A percentile compares a stretch with the other conserved stretches of the same genome.
Conservation (phyloP, 2,329 filamentous ascomycete genomes). For the Xylariaceae sp. region DNA sequence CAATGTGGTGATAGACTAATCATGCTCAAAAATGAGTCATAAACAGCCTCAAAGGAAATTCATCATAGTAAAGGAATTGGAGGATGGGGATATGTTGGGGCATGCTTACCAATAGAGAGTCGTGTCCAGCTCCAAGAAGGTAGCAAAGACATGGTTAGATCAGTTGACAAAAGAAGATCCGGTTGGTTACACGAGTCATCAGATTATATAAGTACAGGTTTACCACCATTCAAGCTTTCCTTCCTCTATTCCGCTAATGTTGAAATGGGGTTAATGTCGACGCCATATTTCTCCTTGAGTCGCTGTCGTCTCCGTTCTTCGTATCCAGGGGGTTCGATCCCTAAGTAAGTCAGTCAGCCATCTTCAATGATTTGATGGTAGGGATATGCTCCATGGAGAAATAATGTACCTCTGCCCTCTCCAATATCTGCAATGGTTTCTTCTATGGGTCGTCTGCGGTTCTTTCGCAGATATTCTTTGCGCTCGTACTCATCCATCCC, state of each 20-base stretch:
- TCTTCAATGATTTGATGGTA: neutral
- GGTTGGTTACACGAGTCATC: slow-evolving; percentile 26
- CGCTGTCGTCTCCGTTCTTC: slow-evolving; percentile 82
- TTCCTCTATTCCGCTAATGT: slow-evolving; percentile 52
- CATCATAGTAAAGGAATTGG: slow-evolving; percentile 39
- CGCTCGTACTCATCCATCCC: slow-evolving; percentile 75
- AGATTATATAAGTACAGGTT: slow-evolving; percentile 40
- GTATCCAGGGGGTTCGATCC: slow-evolving; percentile 81
- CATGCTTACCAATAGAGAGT: slow-evolving; percentile 26
- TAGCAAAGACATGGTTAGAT: slow-evolving; percentile 13
- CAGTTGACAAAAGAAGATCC: slow-evolving; percentile 12
- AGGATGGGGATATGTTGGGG: neutral
- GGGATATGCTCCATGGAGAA: neutral
- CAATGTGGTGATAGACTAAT: slow-evolving; percentile 45
- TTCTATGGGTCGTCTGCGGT: slow-evolving; percentile 75
- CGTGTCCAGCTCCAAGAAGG: neutral
- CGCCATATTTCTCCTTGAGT: slow-evolving; percentile 85
- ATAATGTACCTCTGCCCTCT: slow-evolving; percentile 76
- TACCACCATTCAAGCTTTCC: neutral
- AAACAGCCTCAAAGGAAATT: slow-evolving; percentile 48
- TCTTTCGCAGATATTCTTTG: slow-evolving; percentile 76
- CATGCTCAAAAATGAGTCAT: slow-evolving; percentile 46
- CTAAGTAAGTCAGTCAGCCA: slow-evolving; percentile 51
- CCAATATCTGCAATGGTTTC: slow-evolving; percentile 83
- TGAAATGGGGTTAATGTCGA: slow-evolving; percentile 76